Evolutionary conservation across 192 early-diverging fungal species (phyloP).

Genomic region (Chytriomyces confervae): DNA sequence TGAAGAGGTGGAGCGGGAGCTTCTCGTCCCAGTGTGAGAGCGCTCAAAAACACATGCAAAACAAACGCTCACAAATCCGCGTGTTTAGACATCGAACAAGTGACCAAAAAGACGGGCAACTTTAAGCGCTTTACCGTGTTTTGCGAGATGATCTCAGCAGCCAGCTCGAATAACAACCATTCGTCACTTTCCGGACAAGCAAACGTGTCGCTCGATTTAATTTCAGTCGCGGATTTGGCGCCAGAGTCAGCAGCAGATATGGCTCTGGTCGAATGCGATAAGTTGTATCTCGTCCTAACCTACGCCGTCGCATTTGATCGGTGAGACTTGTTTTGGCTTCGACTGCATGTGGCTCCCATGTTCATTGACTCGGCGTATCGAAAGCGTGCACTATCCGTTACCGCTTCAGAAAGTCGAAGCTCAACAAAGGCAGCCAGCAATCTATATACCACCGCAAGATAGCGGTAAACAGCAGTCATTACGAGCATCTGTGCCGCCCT

Average conservation of each 20-base stretch:
- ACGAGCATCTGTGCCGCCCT: constrained; percentile 19
- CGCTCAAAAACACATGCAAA: neutral
- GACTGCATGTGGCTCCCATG: neutral
- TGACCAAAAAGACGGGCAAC: constrained; percentile 62
- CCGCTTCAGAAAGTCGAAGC: constrained; percentile 38
- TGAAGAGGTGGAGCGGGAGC: neutral
- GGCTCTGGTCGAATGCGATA: neutral
- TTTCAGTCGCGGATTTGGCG: constrained; percentile 43
- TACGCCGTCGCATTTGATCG: constrained; percentile 60
- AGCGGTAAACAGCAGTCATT: neutral
- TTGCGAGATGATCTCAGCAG: constrained; percentile 54
- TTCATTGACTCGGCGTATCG: neutral
- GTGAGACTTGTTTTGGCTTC: constrained; percentile 20
- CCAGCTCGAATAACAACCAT: constrained; percentile 22
- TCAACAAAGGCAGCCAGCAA: neutral
- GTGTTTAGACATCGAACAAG: constrained; percentile 54
- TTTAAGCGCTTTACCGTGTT: constrained; percentile 61
- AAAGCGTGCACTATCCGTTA: constrained; percentile 62
- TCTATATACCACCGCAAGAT: neutral
- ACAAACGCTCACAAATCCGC: neutral
- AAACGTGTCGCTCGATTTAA: constrained; percentile 41
- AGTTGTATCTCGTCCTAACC: constrained; percentile 56
- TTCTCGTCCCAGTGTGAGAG: constrained; percentile 13
- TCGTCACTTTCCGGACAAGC: neutral
- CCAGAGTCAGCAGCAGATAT: neutral